Base-by-base conservation (phyloP, 176 grass and related monocot species). In the Carex parvula region DNA sequence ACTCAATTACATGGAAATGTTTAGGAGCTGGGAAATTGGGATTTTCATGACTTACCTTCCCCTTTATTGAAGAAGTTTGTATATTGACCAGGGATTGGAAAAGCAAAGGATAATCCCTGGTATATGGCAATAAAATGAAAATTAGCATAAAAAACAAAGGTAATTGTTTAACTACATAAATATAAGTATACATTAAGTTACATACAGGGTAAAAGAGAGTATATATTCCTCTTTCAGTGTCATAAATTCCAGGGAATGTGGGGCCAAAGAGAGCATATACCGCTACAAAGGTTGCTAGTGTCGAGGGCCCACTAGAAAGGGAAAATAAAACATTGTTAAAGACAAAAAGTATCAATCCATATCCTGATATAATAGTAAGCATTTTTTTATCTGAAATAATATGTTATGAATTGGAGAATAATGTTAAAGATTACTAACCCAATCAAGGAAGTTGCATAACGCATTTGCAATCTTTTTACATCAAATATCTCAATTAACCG, bases 171-270 rank as follows among this genome's bases (percentile, higher is more conserved):
- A 86, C 1, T 79, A 80, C 7, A 32, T 61, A 30, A 37, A 30
- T 41, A 12, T 18, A 53, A 56, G 13, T 44, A 53, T 1, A 16
- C 64, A 81, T 29, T 59, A 39, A 61, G 5, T 9, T 85, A 84
- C 89, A n/a, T 99, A 99, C 96, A n/a, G 93, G 96, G 79, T 99
- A 99, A 87, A 99, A 95, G 52, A 99, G 65, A 29, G 91, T 99
- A 88, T 99, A 99, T 78, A 95, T 92, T 84, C 96, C 91, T 83
- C 93, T 94, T 75, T 99, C 90, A 83, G 88, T 92, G 63, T 99
- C 96, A 85, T 94, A 95, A 71, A 93, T 94, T 16, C 96, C 96
- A 64, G 96, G 96, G 77, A 94, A 99, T 26, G 96, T 99, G 10
- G 96, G 93, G 53, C 96, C 96, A 6, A 99, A 99, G 54, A 95